Conservation (phyloP, 495 filamentous ascomycete species). For the Aspergillus nanangensis region DNA sequence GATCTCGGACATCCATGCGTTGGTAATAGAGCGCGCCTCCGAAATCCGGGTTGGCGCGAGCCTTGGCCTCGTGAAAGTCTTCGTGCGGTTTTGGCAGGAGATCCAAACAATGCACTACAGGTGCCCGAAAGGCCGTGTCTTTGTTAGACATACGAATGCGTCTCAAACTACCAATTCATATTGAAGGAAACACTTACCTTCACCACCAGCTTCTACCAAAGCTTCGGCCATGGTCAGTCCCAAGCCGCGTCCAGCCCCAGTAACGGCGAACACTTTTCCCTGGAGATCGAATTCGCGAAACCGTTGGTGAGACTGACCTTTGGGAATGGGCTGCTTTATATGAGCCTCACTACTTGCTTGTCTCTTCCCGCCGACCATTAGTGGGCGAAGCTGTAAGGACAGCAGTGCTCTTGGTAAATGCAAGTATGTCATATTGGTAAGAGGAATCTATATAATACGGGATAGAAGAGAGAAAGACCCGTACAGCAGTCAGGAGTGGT, state of each 20-base stretch:
- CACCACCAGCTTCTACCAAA: constrained; percentile 62
- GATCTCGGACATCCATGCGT: constrained; percentile 60
- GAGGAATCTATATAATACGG: no score
- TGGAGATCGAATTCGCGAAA: constrained; percentile 52
- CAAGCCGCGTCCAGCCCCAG: constrained; percentile 58
- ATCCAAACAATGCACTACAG: constrained; percentile 61
- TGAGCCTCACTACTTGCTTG: no score
- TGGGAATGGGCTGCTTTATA: no score
- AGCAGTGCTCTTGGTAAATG: no score
- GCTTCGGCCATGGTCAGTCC: constrained; percentile 65
- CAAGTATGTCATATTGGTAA: no score
- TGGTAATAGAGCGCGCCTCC: constrained; percentile 58
- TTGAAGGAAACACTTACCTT: constrained; percentile 36
- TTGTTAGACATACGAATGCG: no score
- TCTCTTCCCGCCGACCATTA: no score
- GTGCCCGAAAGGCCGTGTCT: no score
- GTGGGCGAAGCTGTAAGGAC: no score
- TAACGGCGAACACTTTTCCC: constrained; percentile 56
- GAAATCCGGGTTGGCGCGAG: constrained; percentile 41
- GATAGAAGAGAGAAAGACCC: no score
- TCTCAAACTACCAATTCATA: not conserved
- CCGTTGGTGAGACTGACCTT: no score
- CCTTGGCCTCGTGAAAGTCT: constrained; percentile 45
- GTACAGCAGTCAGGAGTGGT: no score
- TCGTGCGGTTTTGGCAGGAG: constrained; percentile 44